Conservation (phyloP, 2,329 filamentous ascomycete species). For the Fusarium nisikadoi region DNA sequence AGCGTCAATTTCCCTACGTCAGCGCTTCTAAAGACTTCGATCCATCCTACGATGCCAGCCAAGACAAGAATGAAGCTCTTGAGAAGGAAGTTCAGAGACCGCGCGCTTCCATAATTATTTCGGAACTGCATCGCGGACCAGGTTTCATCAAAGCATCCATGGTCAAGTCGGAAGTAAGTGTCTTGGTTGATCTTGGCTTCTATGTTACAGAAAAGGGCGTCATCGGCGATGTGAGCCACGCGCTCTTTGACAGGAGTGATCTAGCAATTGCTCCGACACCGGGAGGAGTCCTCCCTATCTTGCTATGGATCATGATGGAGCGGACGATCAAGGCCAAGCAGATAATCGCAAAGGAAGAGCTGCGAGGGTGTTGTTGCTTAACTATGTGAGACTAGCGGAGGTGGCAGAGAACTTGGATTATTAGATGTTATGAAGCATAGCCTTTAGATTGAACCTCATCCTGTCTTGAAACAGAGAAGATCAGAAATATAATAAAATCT, state of each 20-base stretch:
- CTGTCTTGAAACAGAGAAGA: no score
- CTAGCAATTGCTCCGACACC: background rate
- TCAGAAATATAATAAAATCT: no score
- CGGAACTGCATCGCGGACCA: background rate
- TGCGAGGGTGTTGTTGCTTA: background rate
- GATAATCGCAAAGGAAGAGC: background rate
- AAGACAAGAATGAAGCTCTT: accelerated
- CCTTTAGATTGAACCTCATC: no score
- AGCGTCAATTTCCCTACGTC: background rate
- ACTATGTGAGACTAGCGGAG: background rate
- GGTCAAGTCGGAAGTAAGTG: background rate
- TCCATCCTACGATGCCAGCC: accelerated
- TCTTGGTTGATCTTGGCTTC: background rate
- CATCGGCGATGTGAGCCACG: background rate
- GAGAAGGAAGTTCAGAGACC: accelerated
- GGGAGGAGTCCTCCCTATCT: background rate
- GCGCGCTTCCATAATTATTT: background rate
- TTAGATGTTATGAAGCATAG: no score
- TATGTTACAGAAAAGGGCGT: background rate
- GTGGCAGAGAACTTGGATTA: no score
- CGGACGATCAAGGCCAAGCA: background rate
- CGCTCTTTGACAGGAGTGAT: background rate
- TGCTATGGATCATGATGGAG: background rate
- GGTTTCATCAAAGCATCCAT: accelerated
- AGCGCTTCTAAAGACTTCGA: background rate